A percentile compares a stretch with the other conserved stretches of the same genome.
phyloP scores from a whole-genome alignment of 805 yeast genomes.

The Metschnikowia amazonensis region DNA sequence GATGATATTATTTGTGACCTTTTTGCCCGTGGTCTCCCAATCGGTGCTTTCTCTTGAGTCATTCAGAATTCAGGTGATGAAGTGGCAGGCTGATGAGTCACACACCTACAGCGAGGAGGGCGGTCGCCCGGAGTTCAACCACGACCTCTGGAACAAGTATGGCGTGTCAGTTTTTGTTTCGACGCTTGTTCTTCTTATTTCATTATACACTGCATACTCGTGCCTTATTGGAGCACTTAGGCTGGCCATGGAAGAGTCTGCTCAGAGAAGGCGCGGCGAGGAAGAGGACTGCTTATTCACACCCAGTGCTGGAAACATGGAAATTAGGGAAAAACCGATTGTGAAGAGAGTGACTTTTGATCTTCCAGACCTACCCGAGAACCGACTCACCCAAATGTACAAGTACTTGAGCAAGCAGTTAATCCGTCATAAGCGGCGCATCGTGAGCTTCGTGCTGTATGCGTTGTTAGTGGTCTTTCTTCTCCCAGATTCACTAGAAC shows the following conservation, averaged over 20 bases:
- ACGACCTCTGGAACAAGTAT: not conserved
- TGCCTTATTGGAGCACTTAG: conserved; percentile 1
- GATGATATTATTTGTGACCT: not conserved
- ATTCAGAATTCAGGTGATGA: conserved; percentile 1
- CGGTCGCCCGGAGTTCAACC: conserved; percentile 1
- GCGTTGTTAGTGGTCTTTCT: not conserved
- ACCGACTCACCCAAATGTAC: not conserved
- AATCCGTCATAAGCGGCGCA: conserved; percentile 1
- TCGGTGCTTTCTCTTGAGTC: not conserved
- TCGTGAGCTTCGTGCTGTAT: conserved; percentile 2
- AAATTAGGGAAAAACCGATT: not conserved
- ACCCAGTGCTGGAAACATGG: not conserved
- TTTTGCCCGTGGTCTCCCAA: not conserved
- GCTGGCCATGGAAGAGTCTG: not conserved
- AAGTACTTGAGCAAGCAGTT: conserved; percentile 1
- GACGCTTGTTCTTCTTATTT: not conserved
- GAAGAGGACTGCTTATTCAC: not conserved
- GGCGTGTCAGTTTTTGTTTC: not conserved
- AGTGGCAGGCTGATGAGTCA: conserved; percentile 1
- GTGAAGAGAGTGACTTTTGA: conserved; percentile 5
- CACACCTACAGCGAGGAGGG: not conserved
- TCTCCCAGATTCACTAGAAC: conserved; percentile 16
- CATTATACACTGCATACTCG: not conserved
- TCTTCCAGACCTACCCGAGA: conserved; percentile 7
- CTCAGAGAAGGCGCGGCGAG: not conserved